phyloP scores from a whole-genome alignment of 2,329 filamentous ascomycete species.

The Cytospora piceicola region DNA sequence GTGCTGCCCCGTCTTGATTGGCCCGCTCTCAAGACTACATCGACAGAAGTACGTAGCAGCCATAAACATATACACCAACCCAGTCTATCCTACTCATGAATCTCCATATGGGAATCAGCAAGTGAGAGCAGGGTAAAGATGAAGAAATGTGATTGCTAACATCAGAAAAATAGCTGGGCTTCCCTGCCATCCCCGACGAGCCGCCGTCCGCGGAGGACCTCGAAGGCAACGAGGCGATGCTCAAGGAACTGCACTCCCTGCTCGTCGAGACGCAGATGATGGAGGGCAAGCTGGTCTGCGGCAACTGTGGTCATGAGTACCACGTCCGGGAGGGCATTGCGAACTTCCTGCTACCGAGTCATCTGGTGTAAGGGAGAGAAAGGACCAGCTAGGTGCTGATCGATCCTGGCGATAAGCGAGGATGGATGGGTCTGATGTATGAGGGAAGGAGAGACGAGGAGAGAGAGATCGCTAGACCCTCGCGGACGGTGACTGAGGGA shows the following conservation, averaged over 20 bases:
- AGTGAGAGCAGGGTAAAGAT: conserved; percentile 13
- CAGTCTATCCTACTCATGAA: not conserved
- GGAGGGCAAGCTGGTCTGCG: conserved; percentile 88
- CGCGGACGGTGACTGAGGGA: not conserved
- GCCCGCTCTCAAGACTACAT: conserved; percentile 75
- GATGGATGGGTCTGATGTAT: not conserved
- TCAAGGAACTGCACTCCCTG: conserved; percentile 78
- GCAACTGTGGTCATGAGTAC: conserved; percentile 91
- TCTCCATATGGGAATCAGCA: not conserved
- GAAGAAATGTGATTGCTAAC: conserved; percentile 25
- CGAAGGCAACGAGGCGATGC: conserved; percentile 67
- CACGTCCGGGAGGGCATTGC: conserved; percentile 93
- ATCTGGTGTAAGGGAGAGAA: conserved; percentile 66
- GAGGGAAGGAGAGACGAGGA: not conserved
- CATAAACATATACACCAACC: not conserved
- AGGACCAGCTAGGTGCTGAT: not conserved
- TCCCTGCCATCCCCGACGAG: conserved; percentile 70
- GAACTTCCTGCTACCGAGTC: conserved; percentile 92
- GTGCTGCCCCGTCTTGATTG: conserved; percentile 88
- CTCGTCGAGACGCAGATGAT: conserved; percentile 88
- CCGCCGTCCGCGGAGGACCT: conserved; percentile 66
- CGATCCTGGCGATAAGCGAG: not conserved
- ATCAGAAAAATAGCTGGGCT: conserved; percentile 66
- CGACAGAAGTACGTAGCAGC: conserved; percentile 67
- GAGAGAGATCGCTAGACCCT: not conserved